Conservation (phyloP, 331 rosid genomes). For the Rhamnella rubrinervis region DNA sequence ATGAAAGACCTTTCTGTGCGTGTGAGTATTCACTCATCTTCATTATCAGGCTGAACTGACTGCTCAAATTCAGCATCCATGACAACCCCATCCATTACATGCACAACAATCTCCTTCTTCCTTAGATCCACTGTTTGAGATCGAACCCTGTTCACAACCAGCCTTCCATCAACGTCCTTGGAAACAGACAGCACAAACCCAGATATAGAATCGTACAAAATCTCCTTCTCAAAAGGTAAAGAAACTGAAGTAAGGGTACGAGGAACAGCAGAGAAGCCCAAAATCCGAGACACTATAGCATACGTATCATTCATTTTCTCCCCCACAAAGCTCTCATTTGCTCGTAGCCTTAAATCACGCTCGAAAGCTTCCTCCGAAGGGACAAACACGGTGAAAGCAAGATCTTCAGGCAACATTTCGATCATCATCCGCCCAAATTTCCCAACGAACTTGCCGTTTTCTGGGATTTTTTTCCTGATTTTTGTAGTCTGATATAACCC, state of each 20-base stretch:
- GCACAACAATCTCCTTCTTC: slow-evolving; percentile 51
- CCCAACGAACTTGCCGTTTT: slow-evolving; percentile 30
- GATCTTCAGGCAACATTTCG: slow-evolving; percentile 79
- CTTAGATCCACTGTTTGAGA: slow-evolving; percentile 57
- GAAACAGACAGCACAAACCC: slow-evolving; percentile 62
- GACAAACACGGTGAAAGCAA: slow-evolving; percentile 66
- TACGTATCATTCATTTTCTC: slow-evolving; percentile 68
- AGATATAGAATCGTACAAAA: slow-evolving; percentile 65
- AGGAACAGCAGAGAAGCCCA: slow-evolving; percentile 79
- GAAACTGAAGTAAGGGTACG: slow-evolving; percentile 37
- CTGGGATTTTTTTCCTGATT: slow-evolving; percentile 27
- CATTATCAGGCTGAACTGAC: slow-evolving; percentile 49
- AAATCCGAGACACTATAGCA: slow-evolving; percentile 58
- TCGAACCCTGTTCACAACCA: slow-evolving; percentile 64
- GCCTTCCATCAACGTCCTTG: slow-evolving; percentile 57
- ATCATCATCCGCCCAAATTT: slow-evolving; percentile 77
- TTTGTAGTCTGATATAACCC: slow-evolving; percentile 29
- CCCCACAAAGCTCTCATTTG: slow-evolving; percentile 36
- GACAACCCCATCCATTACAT: slow-evolving; percentile 73
- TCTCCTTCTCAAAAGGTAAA: slow-evolving; percentile 39
- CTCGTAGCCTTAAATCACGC: slow-evolving; percentile 52
- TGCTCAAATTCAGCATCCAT: slow-evolving; percentile 84
- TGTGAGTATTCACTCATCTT: slow-evolving; percentile 13
- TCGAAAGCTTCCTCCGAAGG: slow-evolving; percentile 79
- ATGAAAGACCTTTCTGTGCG: background rate